Evolutionary conservation across 2,329 filamentous ascomycete species (phyloP).

Genomic region (Neophaeococcomyces mojaviensis): DNA sequence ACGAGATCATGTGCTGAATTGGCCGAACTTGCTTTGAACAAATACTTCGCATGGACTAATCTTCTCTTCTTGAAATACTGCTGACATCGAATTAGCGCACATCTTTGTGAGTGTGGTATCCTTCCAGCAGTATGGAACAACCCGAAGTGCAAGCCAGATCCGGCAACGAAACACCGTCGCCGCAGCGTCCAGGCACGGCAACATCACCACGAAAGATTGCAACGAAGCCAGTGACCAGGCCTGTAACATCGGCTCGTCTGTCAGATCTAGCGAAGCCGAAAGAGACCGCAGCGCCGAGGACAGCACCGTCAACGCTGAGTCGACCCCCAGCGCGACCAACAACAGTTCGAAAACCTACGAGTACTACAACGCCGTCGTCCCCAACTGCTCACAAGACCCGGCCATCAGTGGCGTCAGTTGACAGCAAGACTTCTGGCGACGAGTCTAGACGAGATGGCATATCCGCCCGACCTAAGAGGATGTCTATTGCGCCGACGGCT

Average conservation of each 20-base stretch:
- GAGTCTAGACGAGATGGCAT: constrained; percentile 35
- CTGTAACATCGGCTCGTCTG: constrained; percentile 17
- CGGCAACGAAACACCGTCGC: too few species aligned
- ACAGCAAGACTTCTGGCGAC: constrained; percentile 31
- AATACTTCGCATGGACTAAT: too few species aligned
- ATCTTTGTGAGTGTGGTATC: too few species aligned
- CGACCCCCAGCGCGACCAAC: constrained; percentile 39
- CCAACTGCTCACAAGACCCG: constrained; percentile 35
- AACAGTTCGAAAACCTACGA: constrained; percentile 29
- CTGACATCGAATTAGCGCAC: neutral
- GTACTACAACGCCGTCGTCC: constrained; percentile 22
- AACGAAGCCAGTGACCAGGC: constrained; percentile 27
- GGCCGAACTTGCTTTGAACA: too few species aligned
- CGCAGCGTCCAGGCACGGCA: too few species aligned
- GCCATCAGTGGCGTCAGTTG: constrained; percentile 33
- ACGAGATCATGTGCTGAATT: too few species aligned
- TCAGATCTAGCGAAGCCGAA: constrained; percentile 17
- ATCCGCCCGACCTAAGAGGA: constrained; percentile 36
- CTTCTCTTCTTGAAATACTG: too few species aligned
- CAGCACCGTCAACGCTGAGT: constrained; percentile 30
- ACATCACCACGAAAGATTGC: too few species aligned
- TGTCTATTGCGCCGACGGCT: constrained; percentile 34
- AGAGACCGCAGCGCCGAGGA: constrained; percentile 24
- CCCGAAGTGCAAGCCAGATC: too few species aligned
- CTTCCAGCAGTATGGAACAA: too few species aligned